Conservation (phyloP, 108 stramenopile species). For the Chaetoceros muelleri region DNA sequence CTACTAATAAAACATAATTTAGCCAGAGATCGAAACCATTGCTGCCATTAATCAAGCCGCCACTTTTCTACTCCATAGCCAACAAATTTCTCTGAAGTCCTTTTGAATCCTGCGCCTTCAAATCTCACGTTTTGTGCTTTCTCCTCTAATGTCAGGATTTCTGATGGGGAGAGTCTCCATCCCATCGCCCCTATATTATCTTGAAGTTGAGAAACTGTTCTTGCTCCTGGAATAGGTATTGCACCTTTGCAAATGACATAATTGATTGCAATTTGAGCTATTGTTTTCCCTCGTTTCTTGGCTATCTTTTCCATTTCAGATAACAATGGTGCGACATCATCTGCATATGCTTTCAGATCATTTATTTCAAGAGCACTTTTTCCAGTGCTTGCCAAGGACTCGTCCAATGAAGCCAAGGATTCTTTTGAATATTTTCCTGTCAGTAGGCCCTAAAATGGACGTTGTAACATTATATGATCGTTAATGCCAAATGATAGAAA, state of each 20-base stretch:
- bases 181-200: constrained; percentile 53
- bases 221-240: constrained; percentile 51
- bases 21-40: too few relatives aligned
- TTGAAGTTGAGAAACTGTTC: constrained; percentile 29
- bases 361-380: constrained; percentile 25
- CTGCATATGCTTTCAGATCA: constrained; percentile 35
- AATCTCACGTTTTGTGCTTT: constrained; percentile 34
- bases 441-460: too few relatives aligned
- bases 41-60: constrained; percentile 31
- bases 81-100: constrained; percentile 56
- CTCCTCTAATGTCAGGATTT: constrained; percentile 35
- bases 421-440: constrained; percentile 41
- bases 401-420: constrained; percentile 5
- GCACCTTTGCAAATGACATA: constrained; percentile 56
- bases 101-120: constrained; percentile 69
- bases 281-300: constrained; percentile 22
- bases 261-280: constrained; percentile 66
- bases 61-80: constrained; percentile 57
- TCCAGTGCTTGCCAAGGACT: constrained; percentile 17
- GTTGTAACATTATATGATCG: too few relatives aligned
- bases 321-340: constrained; percentile 30
- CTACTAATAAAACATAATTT: too few relatives aligned
- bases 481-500: too few relatives aligned
- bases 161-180: constrained; percentile 38
- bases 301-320: constrained; percentile 42